These are phyloP conservation scores for Arachis hypogaea DNA, from an alignment of 306 rosid genomes.

Conservation along the genomic window DNA sequence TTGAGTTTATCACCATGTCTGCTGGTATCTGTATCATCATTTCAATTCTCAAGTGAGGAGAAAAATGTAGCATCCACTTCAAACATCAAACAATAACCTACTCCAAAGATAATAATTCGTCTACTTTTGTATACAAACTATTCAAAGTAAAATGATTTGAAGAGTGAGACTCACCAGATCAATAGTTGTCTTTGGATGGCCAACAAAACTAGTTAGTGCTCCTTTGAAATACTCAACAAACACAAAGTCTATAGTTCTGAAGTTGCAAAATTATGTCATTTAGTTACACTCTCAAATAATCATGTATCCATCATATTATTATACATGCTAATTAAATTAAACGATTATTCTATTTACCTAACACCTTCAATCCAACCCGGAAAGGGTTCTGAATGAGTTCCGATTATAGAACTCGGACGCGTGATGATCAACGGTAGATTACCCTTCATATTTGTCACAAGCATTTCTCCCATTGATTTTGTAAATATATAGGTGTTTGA, in stretches of 20 bases:
- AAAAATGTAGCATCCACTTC: too few relatives aligned
- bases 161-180: conserved; percentile 33
- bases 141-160: not conserved
- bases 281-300: too few relatives aligned
- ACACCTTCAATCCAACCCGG: conserved; percentile 55
- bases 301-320: too few relatives aligned
- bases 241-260: conserved; percentile 41
- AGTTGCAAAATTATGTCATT: not conserved
- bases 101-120: too few relatives aligned
- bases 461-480: conserved; percentile 55
- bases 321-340: too few relatives aligned
- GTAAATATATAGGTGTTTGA: conserved; percentile 50
- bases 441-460: not conserved
- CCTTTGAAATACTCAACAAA: conserved; percentile 43
- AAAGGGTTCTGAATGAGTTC: conserved; percentile 51
- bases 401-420: conserved; percentile 34
- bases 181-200: not conserved
- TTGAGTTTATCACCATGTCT: conserved; percentile 49
- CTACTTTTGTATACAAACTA: too few relatives aligned
- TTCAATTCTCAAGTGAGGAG: not conserved
- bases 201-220: conserved; percentile 37
- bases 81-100: too few relatives aligned
- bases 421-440: conserved; percentile 24
- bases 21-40: conserved; percentile 52
- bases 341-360: conserved; percentile 15